Percentiles rank a stretch among this genome's conserved stretches.
Conservation (phyloP, 2,329 filamentous ascomycete species). For the Tympanopsis confertula region DNA sequence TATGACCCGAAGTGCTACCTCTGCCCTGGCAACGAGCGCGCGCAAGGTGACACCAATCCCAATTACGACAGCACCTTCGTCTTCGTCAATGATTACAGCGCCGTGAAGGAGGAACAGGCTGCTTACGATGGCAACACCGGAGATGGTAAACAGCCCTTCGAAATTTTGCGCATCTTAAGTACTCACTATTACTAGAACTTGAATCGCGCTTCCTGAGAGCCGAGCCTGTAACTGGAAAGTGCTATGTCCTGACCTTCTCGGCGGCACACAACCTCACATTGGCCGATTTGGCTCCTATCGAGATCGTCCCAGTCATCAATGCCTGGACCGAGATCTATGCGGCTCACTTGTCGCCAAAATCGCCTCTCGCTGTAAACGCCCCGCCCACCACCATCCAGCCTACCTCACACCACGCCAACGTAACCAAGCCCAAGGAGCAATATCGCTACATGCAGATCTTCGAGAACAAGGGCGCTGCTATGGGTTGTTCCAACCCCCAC, state of each 20-base stretch:
- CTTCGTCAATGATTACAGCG: slow-evolving; percentile 67
- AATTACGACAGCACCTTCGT: slow-evolving; percentile 58
- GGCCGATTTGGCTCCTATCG: slow-evolving; percentile 49
- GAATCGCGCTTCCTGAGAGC: slow-evolving; percentile 51
- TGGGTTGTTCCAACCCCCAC: slow-evolving; percentile 70
- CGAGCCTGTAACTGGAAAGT: slow-evolving; percentile 61
- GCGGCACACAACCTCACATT: slow-evolving; percentile 60
- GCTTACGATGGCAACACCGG: slow-evolving; percentile 30
- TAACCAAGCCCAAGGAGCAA: slow-evolving; percentile 45
- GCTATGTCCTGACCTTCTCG: slow-evolving; percentile 65
- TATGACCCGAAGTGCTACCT: slow-evolving; percentile 64
- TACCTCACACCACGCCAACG: slow-evolving; percentile 6
- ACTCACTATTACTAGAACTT: slow-evolving; percentile 26
- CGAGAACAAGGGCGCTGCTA: slow-evolving; percentile 65
- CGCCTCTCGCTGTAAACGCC: slow-evolving; percentile 26
- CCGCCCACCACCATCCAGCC: neutral
- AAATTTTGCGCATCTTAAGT: neutral
- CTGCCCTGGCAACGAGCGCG: slow-evolving; percentile 61
- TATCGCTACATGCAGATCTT: slow-evolving; percentile 72
- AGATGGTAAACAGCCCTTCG: neutral
- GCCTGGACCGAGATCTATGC: slow-evolving; percentile 63
- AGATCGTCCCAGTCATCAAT: slow-evolving; percentile 55
- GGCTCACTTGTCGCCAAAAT: slow-evolving; percentile 49
- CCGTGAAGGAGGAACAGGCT: slow-evolving; percentile 63
- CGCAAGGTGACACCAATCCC: slow-evolving; percentile 58